Base-by-base conservation (phyloP, 2,329 filamentous ascomycete genomes). In the Diaporthe sp. region DNA sequence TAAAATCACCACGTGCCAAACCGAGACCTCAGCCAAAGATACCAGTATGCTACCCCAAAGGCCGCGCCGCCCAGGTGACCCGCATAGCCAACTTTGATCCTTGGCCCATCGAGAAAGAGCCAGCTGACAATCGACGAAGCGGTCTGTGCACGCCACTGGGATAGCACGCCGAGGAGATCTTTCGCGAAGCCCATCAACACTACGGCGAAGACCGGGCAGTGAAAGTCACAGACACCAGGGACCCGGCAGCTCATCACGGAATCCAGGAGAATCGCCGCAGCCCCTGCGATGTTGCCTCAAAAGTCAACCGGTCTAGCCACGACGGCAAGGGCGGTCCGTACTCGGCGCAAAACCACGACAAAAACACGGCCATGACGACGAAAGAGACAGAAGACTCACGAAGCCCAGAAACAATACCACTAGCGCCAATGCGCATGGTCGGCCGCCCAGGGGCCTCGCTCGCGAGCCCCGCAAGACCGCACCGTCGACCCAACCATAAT, bases 91-190 rank as follows among this genome's bases (percentile, higher is more conserved):
- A 30, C 12, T 2, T 6, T 5, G 2, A 17, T 17, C 22, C 19
- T 10, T 2, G 1, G 60, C 1, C 9, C 3, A 8, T 8, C 5
- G 4, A 5, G 17, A 15, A 28, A 3, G 0, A 2, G 15, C 5
- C 3, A 6, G 10, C 2, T 17, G 13, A 8, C 12, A 13, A 28
- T 12, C 47, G 3, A 40, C 3, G 47, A n/a, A 6, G 9, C 17
- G 25, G 33, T 9, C 8, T 40, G 45, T 22, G 9, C 33, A 22
- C 10, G 45, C 30, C 47, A 22, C 33, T 52, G 45, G 45, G 33
- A 28, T 4, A 67, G n/a, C 9, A 40, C 1, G 33, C 30, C 47
- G 33, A 40, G 7, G 47, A 68, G 7, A 19, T 68, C 64, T 1
- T 2, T 5, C 8, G 40, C 9, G 9, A 13, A 40, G 4, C 15